Base-by-base conservation (phyloP, 139 green algal genomes). In the Tetradesmus lagerheimii region DNA sequence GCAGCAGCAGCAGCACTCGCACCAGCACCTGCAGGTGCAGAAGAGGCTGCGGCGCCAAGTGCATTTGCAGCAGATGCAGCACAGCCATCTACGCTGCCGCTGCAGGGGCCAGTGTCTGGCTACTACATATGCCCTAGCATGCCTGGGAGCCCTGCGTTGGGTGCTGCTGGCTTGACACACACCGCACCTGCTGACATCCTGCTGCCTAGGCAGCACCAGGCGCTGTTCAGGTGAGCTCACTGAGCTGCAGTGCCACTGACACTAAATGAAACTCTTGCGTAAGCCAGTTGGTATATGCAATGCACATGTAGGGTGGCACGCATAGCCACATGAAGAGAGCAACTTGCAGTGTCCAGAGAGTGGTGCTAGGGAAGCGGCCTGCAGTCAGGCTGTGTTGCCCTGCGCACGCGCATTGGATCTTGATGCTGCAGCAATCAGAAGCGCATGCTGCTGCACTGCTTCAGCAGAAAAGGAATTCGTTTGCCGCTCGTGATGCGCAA, bases 151-250 rank as follows among this genome's bases (percentile, higher is more conserved):
- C 81, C 50, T 47, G 82, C 41, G 16, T 23, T 79, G 31, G 82
- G 47, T 18, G 53, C 82, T 79, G 82, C 43, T 47, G 81, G 81
- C 31, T 50, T 86, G 47, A 86, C 81, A 34, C 35, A 77, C 4
- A 31, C 47, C 2, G 81, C 47, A 31, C 45, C 81, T 47, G 81
- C 23, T 76, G 81, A 86, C 31, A 75, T 86, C 6, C 50, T 86
- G 47, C 45, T 86, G 47, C 81, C 81, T 35, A 43, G 34, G 29
- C 81, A 86, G 38, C 81, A 86, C 23, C 31, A 77, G 16, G 50
- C 35, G 34, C 53, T 78, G 8, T 79, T 78, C 53, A 77, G 82
- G 82, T 87, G 8, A 2, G 80, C n/a, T 18, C 12, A 25, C 39
- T n/a, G 35, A 16, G 78, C 6, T 14, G 53, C 79, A 67, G 38